Evolutionary conservation across 2,329 filamentous ascomycete species (phyloP), one percentile per base, ranked within the genome.

Genomic region (Fusarium brevicatenulatum): DNA sequence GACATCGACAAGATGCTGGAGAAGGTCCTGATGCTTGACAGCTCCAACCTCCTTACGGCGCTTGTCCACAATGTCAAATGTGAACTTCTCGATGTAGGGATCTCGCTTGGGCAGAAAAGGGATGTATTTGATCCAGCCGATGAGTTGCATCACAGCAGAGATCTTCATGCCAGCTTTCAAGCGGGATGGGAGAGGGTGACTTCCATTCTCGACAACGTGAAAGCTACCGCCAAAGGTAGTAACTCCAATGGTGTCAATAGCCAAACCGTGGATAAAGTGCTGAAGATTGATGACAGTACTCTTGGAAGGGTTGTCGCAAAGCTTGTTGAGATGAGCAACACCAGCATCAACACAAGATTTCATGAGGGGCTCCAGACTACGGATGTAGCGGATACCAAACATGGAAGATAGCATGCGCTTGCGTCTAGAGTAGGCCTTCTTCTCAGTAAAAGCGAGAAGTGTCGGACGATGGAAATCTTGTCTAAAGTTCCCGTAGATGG

Each of bases 321-420:
- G 58, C 21, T 43, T 44, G 30, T 61, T 36, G 19, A 61, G 58
- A 55, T 61, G 58, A 2, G 39, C 37, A 10, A 61, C 58, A 30
- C 58, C 58, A 23, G 58, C 49, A 23, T 61, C 49, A 9, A 61
- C 58, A 19, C 58, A 61, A 2, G 39, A 43, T 7, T 30, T 61
- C 58, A 61, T 61, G 30, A 61, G 58, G 37, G 58, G 58, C 13
- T 61, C 58, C 19, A 61, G 58, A 18, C 58, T 54, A 25, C 58
- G 58, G 18, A 61, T 61, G 15, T 61, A 61, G 5, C 47, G 47
- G 6, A 61, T 61, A 9, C 58, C 58, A 36, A 61, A 61, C 58
- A 61, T 61, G 11, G 58, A 61, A 37, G 58, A 61, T 3, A 61
- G 19, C 58, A 61, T 61, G 13, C 58, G 47, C 58, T 61, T 61